Percentiles rank a stretch among this genome's conserved stretches.
These are phyloP conservation scores for Populus euphratica DNA, from an alignment of 345 rosid species.

Conservation along the genomic window DNA sequence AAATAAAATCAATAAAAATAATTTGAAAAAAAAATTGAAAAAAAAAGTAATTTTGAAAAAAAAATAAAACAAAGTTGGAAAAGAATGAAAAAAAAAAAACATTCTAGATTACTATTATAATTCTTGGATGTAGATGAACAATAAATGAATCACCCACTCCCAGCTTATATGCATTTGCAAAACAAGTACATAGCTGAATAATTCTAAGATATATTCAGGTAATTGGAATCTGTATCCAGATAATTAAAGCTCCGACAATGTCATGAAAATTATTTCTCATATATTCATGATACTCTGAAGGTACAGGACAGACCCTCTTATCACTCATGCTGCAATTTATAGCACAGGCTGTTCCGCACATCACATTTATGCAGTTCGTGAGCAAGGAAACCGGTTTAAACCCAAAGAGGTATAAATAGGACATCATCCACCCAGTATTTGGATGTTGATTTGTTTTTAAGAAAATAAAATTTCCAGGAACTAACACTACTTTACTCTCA, in stretches of 20 bases:
- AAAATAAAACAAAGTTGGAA: too few species aligned
- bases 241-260: background rate
- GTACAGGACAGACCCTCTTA: conserved; percentile 11
- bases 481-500: conserved; percentile 11
- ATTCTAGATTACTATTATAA: too few species aligned
- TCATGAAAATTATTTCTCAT: conserved; percentile 5
- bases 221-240: background rate
- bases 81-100: too few species aligned
- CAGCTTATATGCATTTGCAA: background rate
- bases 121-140: too few species aligned
- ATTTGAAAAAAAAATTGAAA: too few species aligned
- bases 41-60: too few species aligned
- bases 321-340: conserved; percentile 19
- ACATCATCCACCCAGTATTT: conserved; percentile 18
- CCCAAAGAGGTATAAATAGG: conserved; percentile 5
- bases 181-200: background rate
- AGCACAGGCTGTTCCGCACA: conserved; percentile 1
- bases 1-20: too few species aligned
- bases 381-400: conserved; percentile 7
- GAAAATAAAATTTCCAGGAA: conserved; percentile 10
- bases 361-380: conserved; percentile 15
- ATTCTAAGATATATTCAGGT: background rate
- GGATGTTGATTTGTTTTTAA: conserved; percentile 14
- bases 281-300: conserved; percentile 10
- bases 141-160: too few species aligned